phyloP scores from a whole-genome alignment of 202 grass and related monocot species.

The Schoenoplectus triqueter region DNA sequence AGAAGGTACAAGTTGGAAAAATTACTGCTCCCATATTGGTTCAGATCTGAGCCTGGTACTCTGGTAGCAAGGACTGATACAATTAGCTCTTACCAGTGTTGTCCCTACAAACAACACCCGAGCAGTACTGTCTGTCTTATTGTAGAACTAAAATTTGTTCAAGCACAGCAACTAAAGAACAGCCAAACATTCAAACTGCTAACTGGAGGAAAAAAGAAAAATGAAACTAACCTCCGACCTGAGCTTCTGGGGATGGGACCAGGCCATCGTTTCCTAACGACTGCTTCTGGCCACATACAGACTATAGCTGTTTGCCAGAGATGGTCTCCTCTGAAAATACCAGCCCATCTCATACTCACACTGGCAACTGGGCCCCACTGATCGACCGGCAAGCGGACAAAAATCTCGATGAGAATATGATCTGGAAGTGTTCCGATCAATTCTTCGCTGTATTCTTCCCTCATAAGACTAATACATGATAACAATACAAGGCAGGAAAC shows the following conservation, averaged over 20 bases:
- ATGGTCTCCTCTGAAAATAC: conserved; percentile 77
- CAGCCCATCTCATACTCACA: conserved; percentile 77
- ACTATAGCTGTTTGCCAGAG: conserved; percentile 86
- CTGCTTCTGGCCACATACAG: conserved; percentile 67
- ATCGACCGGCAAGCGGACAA: conserved; percentile 56
- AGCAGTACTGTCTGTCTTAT: background rate
- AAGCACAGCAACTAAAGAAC: background rate
- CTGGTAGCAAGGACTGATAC: conserved; percentile 14
- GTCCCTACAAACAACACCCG: background rate
- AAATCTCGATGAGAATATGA: conserved; percentile 85
- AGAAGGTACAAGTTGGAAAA: background rate
- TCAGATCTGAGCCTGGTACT: background rate
- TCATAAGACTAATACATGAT: conserved; percentile 49
- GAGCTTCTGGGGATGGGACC: conserved; percentile 94
- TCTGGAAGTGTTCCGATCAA: conserved; percentile 72
- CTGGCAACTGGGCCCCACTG: conserved; percentile 80
- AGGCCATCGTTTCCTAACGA: conserved; percentile 74
- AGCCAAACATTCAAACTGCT: background rate
- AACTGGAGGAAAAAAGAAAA: background rate
- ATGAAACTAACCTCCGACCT: conserved; percentile 64
- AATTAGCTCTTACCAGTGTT: background rate
- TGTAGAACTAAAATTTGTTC: background rate
- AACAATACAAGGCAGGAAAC: background rate
- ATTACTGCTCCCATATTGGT: background rate
- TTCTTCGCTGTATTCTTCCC: conserved; percentile 51